Conservation (phyloP, 129 eudicot genomes). For the Smallanthus sonchifolius region DNA sequence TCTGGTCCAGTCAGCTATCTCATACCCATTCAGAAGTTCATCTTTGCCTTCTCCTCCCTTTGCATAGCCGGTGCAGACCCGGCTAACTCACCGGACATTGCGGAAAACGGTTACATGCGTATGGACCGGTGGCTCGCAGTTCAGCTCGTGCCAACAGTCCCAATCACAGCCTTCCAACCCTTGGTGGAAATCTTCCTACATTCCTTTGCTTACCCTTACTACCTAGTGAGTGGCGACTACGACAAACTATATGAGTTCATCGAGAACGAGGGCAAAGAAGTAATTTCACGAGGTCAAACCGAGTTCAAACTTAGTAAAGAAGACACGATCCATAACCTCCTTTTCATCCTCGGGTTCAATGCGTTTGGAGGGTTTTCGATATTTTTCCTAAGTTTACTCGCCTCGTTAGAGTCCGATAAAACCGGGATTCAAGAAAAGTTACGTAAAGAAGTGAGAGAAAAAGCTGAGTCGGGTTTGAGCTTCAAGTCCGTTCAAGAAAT, state of each 20-base stretch:
- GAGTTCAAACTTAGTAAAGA: conserved; percentile 37
- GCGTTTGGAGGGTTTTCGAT: conserved; percentile 47
- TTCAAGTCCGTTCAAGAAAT: conserved; percentile 32
- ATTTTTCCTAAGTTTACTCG: conserved; percentile 33
- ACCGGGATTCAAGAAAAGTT: conserved; percentile 29
- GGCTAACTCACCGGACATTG: conserved; percentile 29
- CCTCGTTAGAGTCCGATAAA: conserved; percentile 17
- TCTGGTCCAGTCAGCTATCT: conserved; percentile 23
- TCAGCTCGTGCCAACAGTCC: conserved; percentile 29
- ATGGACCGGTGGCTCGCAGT: conserved; percentile 35
- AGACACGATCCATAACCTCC: conserved; percentile 55
- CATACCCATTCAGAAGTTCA: conserved; percentile 28
- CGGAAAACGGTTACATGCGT: conserved; percentile 18
- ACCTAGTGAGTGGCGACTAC: conserved; percentile 41
- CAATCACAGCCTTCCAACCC: conserved; percentile 28
- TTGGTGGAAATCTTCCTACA: conserved; percentile 48
- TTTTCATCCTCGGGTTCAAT: conserved; percentile 55
- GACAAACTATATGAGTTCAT: conserved; percentile 35
- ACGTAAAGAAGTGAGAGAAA: conserved; percentile 37
- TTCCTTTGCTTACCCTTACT: conserved; percentile 38
- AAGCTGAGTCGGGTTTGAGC: conserved; percentile 29
- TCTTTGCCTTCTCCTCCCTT: conserved; percentile 14
- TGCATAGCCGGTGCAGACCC: conserved; percentile 31
- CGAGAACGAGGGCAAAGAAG: conserved; percentile 21
- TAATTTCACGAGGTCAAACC: conserved; percentile 43